Conservation (phyloP, 441 rosid species). For the Breynia disticha region DNA sequence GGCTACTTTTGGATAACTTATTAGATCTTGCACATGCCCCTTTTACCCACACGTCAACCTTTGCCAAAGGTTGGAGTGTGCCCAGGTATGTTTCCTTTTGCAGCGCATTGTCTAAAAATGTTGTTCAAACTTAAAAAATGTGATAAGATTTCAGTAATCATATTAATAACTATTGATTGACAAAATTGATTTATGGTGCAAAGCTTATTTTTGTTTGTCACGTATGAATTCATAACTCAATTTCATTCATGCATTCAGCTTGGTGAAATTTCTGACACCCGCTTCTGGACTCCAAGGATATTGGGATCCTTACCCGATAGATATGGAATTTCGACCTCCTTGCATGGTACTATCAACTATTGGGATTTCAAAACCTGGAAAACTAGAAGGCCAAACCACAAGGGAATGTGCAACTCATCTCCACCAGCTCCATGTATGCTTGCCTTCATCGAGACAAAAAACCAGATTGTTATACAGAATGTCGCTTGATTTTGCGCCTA, state of each 20-base stretch:
- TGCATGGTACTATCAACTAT: conserved; percentile 89
- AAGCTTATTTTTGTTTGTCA: too few relatives aligned
- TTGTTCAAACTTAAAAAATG: background rate
- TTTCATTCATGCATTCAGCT: conserved; percentile 33
- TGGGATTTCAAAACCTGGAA: conserved; percentile 94
- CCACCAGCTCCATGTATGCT: conserved; percentile 89
- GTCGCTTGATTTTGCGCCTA: conserved; percentile 86
- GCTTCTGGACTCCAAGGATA: conserved; percentile 83
- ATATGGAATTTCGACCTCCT: conserved; percentile 96
- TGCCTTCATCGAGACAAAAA: conserved; percentile 73
- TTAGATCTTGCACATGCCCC: conserved; percentile 97
- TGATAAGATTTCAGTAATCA: too few relatives aligned
- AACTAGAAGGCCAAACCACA: conserved; percentile 71
- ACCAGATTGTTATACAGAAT: conserved; percentile 78
- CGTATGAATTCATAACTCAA: background rate
- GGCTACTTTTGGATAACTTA: conserved; percentile 84
- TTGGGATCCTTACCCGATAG: conserved; percentile 98
- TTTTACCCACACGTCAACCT: conserved; percentile 89
- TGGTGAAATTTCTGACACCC: conserved; percentile 85
- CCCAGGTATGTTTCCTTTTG: conserved; percentile 67
- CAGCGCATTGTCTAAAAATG: background rate
- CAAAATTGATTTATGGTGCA: too few relatives aligned
- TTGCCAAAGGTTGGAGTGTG: conserved; percentile 94
- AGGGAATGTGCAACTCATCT: conserved; percentile 73
- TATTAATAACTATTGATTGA: too few relatives aligned